phyloP scores from a whole-genome alignment of 148 eudicot species.

The Camellia granthamiana region DNA sequence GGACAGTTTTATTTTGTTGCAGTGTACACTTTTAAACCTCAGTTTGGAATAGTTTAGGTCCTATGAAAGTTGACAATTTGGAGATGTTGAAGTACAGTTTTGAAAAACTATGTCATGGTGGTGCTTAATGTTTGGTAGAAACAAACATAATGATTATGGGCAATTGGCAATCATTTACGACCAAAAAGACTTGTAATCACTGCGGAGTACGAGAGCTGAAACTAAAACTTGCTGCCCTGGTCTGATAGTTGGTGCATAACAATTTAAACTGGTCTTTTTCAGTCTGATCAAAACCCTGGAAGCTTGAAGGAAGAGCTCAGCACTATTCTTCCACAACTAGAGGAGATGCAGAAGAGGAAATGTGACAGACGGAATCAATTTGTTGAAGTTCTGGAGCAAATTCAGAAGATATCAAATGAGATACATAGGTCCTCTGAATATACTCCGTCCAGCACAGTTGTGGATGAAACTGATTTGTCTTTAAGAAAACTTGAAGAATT shows the following conservation, averaged over 20 bases:
- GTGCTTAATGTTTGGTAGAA: neutral
- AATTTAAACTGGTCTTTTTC: slow-evolving; percentile 13
- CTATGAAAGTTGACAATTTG: neutral
- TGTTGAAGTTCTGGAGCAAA: slow-evolving; percentile 59
- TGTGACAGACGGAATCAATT: slow-evolving; percentile 67
- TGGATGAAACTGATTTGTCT: slow-evolving; percentile 75
- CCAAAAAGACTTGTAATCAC: neutral
- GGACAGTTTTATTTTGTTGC: neutral
- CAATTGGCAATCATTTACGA: neutral
- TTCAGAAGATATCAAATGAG: slow-evolving; percentile 61
- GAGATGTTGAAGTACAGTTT: neutral
- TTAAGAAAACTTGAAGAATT: slow-evolving; percentile 75
- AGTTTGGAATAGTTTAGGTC: neutral
- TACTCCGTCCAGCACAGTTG: slow-evolving; percentile 27
- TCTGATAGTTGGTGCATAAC: too few species aligned
- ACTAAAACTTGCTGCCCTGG: neutral
- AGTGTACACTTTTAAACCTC: neutral
- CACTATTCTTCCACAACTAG: slow-evolving; percentile 65
- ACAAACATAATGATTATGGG: neutral
- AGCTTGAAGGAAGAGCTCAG: slow-evolving; percentile 81
- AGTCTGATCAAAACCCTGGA: slow-evolving; percentile 68
- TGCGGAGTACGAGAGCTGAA: neutral
- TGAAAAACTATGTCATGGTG: neutral
- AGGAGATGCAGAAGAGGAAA: slow-evolving; percentile 80
- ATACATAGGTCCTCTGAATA: slow-evolving; percentile 40